Percentiles rank a stretch among this genome's conserved stretches.
Conservation (phyloP, 202 grass and related monocot species). For the Carex arenaria region DNA sequence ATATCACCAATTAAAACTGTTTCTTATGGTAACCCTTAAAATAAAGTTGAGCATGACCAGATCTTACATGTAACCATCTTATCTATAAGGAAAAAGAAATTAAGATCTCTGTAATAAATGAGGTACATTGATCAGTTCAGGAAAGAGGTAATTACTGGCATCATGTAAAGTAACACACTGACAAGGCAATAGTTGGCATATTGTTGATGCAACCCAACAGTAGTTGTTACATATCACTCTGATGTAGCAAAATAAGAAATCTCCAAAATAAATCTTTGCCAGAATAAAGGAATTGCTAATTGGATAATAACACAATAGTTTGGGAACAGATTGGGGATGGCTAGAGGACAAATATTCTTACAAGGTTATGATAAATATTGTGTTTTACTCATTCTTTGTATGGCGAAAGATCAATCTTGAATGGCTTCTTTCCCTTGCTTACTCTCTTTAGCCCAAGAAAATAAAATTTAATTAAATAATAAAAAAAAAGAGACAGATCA, state of each 20-base stretch:
- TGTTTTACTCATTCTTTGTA: conserved; percentile 34
- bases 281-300: background rate
- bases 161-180: background rate
- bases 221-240: background rate
- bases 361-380: background rate
- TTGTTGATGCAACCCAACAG: background rate
- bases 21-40: too few species aligned
- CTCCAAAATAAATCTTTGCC: background rate
- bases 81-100: background rate
- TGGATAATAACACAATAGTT: background rate
- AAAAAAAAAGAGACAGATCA: background rate
- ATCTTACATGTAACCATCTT: background rate
- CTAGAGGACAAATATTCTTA: background rate
- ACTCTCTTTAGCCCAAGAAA: conserved; percentile 30
- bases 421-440: conserved; percentile 62
- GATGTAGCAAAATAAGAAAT: background rate
- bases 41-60: background rate
- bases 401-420: conserved; percentile 72
- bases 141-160: background rate
- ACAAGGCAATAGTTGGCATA: background rate
- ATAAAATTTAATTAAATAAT: background rate
- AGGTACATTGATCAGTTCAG: background rate
- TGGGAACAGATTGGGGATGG: background rate
- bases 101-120: background rate
- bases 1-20: too few species aligned